Conservation (phyloP, 2,329 filamentous ascomycete genomes). For the Thermochaetoides dissita region DNA sequence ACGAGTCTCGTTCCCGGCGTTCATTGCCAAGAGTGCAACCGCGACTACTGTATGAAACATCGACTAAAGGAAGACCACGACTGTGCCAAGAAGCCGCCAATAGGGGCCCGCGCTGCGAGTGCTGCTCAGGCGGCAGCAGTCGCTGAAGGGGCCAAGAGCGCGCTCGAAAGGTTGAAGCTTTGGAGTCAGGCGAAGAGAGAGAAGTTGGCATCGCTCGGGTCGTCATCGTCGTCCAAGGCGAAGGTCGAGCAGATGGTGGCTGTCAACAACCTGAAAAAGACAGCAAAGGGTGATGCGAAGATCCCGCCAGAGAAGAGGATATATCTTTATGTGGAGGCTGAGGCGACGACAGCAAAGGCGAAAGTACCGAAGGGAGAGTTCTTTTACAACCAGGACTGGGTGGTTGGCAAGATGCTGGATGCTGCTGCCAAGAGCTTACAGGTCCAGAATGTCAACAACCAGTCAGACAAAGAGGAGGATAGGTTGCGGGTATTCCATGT, state of each 20-base stretch:
- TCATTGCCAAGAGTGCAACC: conserved; percentile 57
- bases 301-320: conserved; percentile 70
- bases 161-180: conserved; percentile 61
- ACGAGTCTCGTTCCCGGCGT: conserved; percentile 54
- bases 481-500: conserved; percentile 84
- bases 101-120: conserved; percentile 32
- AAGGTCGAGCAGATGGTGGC: conserved; percentile 53
- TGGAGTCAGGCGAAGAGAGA: conserved; percentile 62
- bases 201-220: conserved; percentile 31
- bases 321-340: conserved; percentile 82
- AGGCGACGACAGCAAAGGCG: conserved; percentile 67
- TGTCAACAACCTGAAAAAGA: conserved; percentile 67
- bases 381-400: conserved; percentile 75
- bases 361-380: conserved; percentile 74
- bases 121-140: conserved; percentile 26
- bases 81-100: conserved; percentile 58
- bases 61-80: conserved; percentile 68
- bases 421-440: conserved; percentile 63
- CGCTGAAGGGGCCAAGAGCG: conserved; percentile 55
- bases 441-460: conserved; percentile 73
- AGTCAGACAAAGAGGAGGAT: conserved; percentile 59
- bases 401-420: conserved; percentile 71
- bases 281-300: conserved; percentile 80
- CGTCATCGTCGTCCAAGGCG: conserved; percentile 44
- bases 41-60: conserved; percentile 66